Conservation (phyloP, 352 stramenopile genomes). For the Globisporangium megalacanthum region DNA sequence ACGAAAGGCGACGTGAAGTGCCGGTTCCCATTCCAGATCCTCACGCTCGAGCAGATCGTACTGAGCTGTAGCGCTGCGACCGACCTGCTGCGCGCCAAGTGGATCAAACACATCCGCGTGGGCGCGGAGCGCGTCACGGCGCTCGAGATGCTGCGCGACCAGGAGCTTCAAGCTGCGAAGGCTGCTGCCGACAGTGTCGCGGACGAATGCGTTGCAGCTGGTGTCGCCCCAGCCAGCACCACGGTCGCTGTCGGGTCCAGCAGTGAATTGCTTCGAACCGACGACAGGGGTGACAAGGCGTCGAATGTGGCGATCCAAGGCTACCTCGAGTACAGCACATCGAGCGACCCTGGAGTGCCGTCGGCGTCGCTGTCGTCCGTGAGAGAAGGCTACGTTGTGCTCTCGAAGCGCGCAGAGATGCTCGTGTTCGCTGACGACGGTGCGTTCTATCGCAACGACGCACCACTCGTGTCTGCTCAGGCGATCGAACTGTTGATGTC, state of each 20-base stretch:
- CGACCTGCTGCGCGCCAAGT: constrained; percentile 50
- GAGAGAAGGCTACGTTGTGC: constrained; percentile 28
- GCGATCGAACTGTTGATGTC: constrained; percentile 25
- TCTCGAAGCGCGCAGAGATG: constrained; percentile 25
- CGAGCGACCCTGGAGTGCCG: constrained; percentile 6
- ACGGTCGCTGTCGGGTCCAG: too few relatives aligned
- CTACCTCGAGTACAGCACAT: constrained; percentile 15
- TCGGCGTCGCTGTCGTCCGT: constrained; percentile 9
- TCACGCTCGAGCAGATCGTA: constrained; percentile 59
- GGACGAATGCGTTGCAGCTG: neutral
- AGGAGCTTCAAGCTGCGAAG: constrained; percentile 27
- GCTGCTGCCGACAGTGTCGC: neutral
- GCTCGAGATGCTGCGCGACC: constrained; percentile 50
- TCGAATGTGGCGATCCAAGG: neutral
- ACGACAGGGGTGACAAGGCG: neutral
- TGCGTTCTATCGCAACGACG: constrained; percentile 25
- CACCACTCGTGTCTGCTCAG: constrained; percentile 19
- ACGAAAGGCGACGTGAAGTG: constrained; percentile 15
- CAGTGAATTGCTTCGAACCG: too few relatives aligned
- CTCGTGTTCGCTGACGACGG: constrained; percentile 41
- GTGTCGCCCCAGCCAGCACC: neutral
- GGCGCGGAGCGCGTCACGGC: constrained; percentile 43
- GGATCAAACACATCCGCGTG: constrained; percentile 60
- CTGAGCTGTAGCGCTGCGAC: constrained; percentile 54
- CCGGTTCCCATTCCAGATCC: constrained; percentile 62